Evolutionary conservation across 176 grass and related monocot genomes (phyloP), one percentile per base, ranked within the genome.

Genomic region (Aegilops speltoides): DNA sequence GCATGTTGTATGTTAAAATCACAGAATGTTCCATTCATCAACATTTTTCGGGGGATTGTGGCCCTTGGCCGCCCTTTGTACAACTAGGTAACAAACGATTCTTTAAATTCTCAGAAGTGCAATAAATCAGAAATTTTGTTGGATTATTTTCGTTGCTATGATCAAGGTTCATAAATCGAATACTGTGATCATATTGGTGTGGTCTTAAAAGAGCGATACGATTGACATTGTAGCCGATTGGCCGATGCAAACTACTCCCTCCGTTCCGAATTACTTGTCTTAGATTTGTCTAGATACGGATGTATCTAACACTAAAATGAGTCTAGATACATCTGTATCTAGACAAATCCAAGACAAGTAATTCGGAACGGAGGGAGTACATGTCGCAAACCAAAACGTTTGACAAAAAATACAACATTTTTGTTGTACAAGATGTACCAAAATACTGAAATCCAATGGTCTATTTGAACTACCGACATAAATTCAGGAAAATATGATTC

Each of bases 71-170:
- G 14, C 17, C 73, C 28, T 54, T 33, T 56, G 50, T 80, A 76
- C 4, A 77, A 52, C 72, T 71, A 32, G 70, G 36, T 33, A 16
- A 17, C 24, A 10, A 60, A 20, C 26, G 41, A 82, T 73, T 68
- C 11, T 92, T 75, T 83, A 89, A 76, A 84, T 68, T 79, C 52
- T 74, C 0, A 16, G 29, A 28, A 80, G 6, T 74, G 65, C 67
- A 89, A 86, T 79, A 86, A 72, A 80, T 63, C 0, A 69, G 79
- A 78, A 86, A 24, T 83, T 83, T 89, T 89, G 79, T 67, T 89
- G 32, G 72, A 48, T 74, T 29, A 4, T 79, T 82, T 89, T 38
- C 15, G 32, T 23, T 87, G 29, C 13, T 25, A 3, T 2, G 19
- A 2, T 36, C 22, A 57, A 57, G 19, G 54, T 57, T 57, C 46